Base-by-base conservation (phyloP, 768 basidiomycete species). In the Suillus fuscotomentosus region DNA sequence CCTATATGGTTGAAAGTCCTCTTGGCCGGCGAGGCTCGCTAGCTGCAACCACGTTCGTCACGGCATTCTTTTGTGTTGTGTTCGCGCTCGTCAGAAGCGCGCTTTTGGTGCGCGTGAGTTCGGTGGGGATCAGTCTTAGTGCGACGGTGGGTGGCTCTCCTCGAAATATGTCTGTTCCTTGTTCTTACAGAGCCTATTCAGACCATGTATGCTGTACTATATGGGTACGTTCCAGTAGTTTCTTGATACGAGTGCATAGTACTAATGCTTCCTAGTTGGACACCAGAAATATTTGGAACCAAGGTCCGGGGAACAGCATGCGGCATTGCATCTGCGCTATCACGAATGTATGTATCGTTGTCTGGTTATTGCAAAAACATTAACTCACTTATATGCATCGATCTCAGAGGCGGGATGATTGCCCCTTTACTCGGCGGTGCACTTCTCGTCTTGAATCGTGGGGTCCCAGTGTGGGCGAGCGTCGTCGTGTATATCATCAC, bases 161-260 rank as follows among this genome's bases (percentile, higher is more conserved):
- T 27, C 3, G 15, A 27, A 41, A 41, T 8, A 17, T 2, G 39
- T 27, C 20, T 17, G 11, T 27, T 9, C 34, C 61, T 34, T 41
- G 64, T 56, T 17, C 36, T 31, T 59, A 14, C n/a, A 20, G 11
- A 51, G 60, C 3, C 60, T 7, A 51, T 31, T 10, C 36, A 90
- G 88, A 82, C 89, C 3, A 92, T 93, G 92, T 94, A 90, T 84
- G 91, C 92, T 13, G 88, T 94, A n/a, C 69, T 94, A 60, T 94
- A 94, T 69, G 91, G 92, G 77, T 77, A 62, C 61, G 64, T 36
- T 10, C 24, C 5, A 27, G 15, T 42, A 20, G 5, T 24, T 41
- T 57, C 38, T 4, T 5, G 39, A 17, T 57, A 24, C 5, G 39
- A 57, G 56, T 5, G n/a, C 31, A 41, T 24, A 48, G 20, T 24